Percentiles rank a stretch among this genome's conserved stretches.
phyloP scores from a whole-genome alignment of 1,284 basidiomycete species.

The Mycena citricolor region DNA sequence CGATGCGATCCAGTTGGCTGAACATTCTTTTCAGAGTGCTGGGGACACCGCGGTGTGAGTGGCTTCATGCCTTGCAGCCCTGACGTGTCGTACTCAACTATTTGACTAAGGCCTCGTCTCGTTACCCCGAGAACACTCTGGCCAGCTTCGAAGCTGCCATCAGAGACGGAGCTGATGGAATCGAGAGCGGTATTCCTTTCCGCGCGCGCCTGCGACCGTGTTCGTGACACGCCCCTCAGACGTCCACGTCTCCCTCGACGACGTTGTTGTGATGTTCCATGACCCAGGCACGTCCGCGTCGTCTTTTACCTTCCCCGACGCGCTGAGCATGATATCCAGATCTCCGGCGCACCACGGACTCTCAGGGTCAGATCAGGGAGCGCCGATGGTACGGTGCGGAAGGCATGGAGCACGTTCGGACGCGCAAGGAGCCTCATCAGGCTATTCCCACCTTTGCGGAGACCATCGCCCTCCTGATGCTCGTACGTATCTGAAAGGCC shows the following conservation, averaged over 20 bases:
- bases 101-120: constrained; percentile 70
- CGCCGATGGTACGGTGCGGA: constrained; percentile 69
- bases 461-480: constrained; percentile 81
- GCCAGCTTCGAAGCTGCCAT: constrained; percentile 93
- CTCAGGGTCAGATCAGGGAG: constrained; percentile 69
- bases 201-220: constrained; percentile 32
- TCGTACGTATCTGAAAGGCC: constrained; percentile 40
- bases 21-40: constrained; percentile 77
- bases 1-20: no score
- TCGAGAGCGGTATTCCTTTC: constrained; percentile 82
- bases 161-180: constrained; percentile 90
- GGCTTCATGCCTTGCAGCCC: constrained; percentile 10
- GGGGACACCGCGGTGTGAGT: constrained; percentile 93
- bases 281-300: constrained; percentile 69
- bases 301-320: constrained; percentile 12
- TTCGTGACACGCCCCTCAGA: constrained; percentile 69
- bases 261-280: constrained; percentile 94
- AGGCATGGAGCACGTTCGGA: constrained; percentile 83
- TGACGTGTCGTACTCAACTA: constrained; percentile 16
- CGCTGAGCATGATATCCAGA: constrained; percentile 38
- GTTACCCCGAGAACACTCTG: constrained; percentile 90
- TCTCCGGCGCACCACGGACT: constrained; percentile 68
- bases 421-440: constrained; percentile 80
- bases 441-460: constrained; percentile 86
- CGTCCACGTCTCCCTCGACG: constrained; percentile 92